Evolutionary conservation across 78 protist species (phyloP).

Genomic region (Dictyostelium intermedium): DNA sequence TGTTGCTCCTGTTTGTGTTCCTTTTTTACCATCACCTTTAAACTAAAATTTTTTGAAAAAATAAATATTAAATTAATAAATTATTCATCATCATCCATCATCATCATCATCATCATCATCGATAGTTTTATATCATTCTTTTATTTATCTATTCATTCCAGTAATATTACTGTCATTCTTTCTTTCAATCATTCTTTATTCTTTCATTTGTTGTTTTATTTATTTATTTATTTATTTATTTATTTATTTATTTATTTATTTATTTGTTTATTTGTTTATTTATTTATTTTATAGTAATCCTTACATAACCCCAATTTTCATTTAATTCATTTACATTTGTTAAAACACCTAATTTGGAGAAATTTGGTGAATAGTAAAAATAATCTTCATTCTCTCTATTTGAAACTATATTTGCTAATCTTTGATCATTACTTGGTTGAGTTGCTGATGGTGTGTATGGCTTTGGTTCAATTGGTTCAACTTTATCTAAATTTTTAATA

Average conservation of each 20-base stretch:
- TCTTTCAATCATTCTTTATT: background rate
- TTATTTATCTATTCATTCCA: too few relatives aligned
- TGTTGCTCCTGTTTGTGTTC: background rate
- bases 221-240: background rate
- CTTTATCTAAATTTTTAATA: background rate
- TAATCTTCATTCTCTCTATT: background rate
- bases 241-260: background rate
- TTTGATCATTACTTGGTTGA: background rate
- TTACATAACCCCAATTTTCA: conserved; percentile 63
- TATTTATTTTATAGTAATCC: background rate
- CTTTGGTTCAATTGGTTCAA: conserved; percentile 29
- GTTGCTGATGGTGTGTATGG: background rate
- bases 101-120: too few relatives aligned
- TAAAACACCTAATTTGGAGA: conserved; percentile 36
- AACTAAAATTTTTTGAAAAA: background rate
- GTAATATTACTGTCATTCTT: too few relatives aligned
- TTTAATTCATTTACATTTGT: conserved; percentile 8
- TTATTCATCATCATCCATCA: too few relatives aligned
- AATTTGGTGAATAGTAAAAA: conserved; percentile 29
- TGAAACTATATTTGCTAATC: background rate
- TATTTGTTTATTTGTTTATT: background rate
- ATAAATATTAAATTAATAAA: background rate
- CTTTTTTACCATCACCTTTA: background rate
- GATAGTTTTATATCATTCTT: too few relatives aligned
- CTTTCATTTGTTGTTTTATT: too few relatives aligned